Conservation (phyloP, 768 basidiomycete species). For the Sarcodon sp. region DNA sequence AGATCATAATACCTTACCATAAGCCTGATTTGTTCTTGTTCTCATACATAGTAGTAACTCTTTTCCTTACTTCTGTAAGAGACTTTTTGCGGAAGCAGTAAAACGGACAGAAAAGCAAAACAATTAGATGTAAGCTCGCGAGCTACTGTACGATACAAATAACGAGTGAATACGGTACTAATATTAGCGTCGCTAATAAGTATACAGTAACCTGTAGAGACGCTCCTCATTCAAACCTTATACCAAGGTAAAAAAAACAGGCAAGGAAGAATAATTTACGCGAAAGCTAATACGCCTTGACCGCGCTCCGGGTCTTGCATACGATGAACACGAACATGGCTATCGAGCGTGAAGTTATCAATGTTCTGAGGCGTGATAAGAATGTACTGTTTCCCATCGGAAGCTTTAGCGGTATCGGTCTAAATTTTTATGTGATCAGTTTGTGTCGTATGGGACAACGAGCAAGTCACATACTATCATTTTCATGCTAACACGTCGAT, state of each 20-base stretch:
- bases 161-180: too few relatives aligned
- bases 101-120: too few relatives aligned
- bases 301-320: conserved; percentile 75
- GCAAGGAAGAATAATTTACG: background rate
- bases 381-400: conserved; percentile 85
- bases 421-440: conserved; percentile 14
- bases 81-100: too few relatives aligned
- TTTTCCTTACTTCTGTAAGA: too few relatives aligned
- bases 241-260: background rate
- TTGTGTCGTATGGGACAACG: background rate
- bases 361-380: conserved; percentile 95
- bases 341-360: conserved; percentile 57
- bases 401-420: conserved; percentile 84
- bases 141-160: too few relatives aligned
- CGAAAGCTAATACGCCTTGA: conserved; percentile 31
- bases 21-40: too few relatives aligned
- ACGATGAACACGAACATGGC: conserved; percentile 58
- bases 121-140: too few relatives aligned
- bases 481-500: conserved; percentile 85
- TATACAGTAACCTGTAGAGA: too few relatives aligned
- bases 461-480: conserved; percentile 59
- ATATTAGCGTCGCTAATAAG: too few relatives aligned
- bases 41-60: too few relatives aligned
- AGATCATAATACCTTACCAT: too few relatives aligned
- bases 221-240: background rate